Evolutionary conservation across 495 filamentous ascomycete genomes (phyloP), one percentile per base, ranked within the genome.

Genomic region (Pyrenopolyporus hunteri): DNA sequence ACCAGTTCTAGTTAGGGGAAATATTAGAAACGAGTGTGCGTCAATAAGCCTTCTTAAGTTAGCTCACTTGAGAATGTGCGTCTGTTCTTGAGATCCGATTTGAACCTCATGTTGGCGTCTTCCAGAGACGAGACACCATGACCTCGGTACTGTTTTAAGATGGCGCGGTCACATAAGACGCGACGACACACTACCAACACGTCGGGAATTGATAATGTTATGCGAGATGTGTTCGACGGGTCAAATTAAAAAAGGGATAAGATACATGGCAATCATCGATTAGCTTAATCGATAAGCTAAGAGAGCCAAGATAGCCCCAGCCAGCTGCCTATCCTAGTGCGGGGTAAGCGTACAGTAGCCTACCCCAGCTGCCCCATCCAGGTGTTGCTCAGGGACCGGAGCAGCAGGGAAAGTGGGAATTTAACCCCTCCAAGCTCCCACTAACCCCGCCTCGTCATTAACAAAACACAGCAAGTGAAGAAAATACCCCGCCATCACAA

Each of bases 21-120:
- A 35, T 4, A 48, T 60, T 31, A 59, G 32, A 55, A 26, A n/a
- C 46, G 6, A 3, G 20, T 4, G 35, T 23, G n/a, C 32, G 43
- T 42, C n/a, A 29, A 25, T 16, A 33, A 17, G 5, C 13, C 13
- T 11, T 45, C 14, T 31, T 14, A 37, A 28, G 33, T 20, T 56
- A 46, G 43, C 82, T 67, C 75, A 95, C 93, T 96, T 36, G 87
- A 88, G 70, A 98, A 94, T 6, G 89, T 93, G 49, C 77, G 82
- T 51, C 92, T 86, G 63, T 96, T 95, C 68, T 82, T 80, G 51
- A 98, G 82, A 56, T 89, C 85, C 31, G 85, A 89, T 66, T 86
- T 87, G 79, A 94, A 94, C 42, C 91, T 82, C 91, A 94, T 94
- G 5, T 71, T 75, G 61, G 23, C 20, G 23, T 49, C 29, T 37